A percentile compares a stretch with the other conserved stretches of the same genome.
phyloP scores from a whole-genome alignment of 2,329 filamentous ascomycete genomes.

The Aspergillus melleus region DNA sequence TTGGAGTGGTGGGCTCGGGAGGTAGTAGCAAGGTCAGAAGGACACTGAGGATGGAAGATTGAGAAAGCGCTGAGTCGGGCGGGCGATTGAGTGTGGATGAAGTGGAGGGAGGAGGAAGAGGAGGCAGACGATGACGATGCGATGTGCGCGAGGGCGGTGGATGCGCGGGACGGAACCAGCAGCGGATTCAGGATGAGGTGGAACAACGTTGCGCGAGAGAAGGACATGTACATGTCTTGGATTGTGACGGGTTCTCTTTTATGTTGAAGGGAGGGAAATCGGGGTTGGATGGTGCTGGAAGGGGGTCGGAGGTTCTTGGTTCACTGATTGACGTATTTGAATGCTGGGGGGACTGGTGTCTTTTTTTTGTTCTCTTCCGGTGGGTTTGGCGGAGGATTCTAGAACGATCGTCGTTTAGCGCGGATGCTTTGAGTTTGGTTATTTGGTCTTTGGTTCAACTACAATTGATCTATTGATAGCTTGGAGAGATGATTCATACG shows the following conservation, averaged over 20 bases:
- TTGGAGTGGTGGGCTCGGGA: conserved; percentile 3
- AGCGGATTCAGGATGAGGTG: conserved; percentile 22
- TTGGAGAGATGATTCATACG: too few relatives aligned
- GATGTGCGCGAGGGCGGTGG: conserved; percentile 14
- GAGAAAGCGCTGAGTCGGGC: conserved; percentile 18
- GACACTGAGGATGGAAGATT: conserved; percentile 31
- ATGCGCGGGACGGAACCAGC: conserved; percentile 20
- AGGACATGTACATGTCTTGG: conserved; percentile 29
- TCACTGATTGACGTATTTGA: background rate
- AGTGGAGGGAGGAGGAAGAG: conserved; percentile 6
- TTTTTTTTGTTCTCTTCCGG: background rate
- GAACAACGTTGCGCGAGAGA: conserved; percentile 30
- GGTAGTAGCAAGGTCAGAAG: conserved; percentile 11
- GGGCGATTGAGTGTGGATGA: conserved; percentile 5
- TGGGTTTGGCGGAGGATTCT: conserved; percentile 15
- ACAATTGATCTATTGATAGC: too few relatives aligned
- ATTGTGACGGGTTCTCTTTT: background rate
- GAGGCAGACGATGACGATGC: background rate
- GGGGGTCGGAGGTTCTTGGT: background rate
- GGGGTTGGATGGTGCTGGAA: background rate
- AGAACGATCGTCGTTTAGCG: conserved; percentile 12
- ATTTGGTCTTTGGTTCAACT: too few relatives aligned
- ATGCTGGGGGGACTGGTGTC: background rate
- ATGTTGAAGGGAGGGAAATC: background rate
- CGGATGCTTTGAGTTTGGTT: background rate